These are phyloP conservation scores for Astragalus membranaceus DNA, from an alignment of 306 rosid genomes.

Conservation along the genomic window DNA sequence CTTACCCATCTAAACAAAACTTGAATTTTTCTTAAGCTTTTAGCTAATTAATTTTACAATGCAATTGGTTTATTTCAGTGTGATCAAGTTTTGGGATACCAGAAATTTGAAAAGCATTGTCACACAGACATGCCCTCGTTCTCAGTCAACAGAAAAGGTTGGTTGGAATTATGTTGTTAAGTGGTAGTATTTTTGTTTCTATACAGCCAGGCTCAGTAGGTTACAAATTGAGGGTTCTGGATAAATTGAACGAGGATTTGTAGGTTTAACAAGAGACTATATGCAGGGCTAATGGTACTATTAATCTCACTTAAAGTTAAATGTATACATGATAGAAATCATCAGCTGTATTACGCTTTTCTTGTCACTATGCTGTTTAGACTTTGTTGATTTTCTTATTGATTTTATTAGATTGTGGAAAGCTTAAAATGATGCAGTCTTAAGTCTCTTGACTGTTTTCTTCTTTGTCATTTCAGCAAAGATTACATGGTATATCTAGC, in stretches of 20 bases:
- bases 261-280: neutral
- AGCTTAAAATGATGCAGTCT: neutral
- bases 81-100: slow-evolving; percentile 92
- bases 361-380: neutral
- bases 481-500: slow-evolving; percentile 89
- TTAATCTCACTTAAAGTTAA: neutral
- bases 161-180: slow-evolving; percentile 17
- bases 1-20: neutral
- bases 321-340: neutral
- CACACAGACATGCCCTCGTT: slow-evolving; percentile 51
- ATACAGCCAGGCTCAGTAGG: slow-evolving; percentile 4
- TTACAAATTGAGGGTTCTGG: neutral
- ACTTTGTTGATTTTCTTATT: neutral
- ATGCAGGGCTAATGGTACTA: neutral
- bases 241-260: neutral
- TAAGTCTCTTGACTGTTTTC: neutral
- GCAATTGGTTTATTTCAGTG: slow-evolving; percentile 40
- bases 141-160: slow-evolving; percentile 58
- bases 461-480: slow-evolving; percentile 47
- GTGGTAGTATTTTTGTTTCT: neutral
- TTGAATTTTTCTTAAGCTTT: slow-evolving; percentile 2
- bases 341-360: neutral
- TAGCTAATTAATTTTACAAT: neutral
- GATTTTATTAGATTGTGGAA: neutral
- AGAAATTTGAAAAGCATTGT: slow-evolving; percentile 61